These are phyloP conservation scores for Rhizophora apiculata DNA, from an alignment of 345 rosid genomes.

Conservation along the genomic window DNA sequence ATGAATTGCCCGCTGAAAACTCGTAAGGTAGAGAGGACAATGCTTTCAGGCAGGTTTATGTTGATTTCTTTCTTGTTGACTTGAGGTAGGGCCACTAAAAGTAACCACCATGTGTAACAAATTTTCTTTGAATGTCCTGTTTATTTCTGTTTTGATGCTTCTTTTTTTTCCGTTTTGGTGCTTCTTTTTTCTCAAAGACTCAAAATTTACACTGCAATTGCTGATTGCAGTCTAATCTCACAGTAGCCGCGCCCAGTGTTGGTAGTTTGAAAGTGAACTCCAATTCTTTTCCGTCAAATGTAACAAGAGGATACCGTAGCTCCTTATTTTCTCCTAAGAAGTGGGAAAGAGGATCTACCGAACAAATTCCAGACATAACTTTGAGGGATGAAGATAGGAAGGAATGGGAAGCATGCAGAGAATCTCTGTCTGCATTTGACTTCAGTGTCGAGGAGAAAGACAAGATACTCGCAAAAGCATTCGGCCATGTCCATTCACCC, in stretches of 20 bases:
- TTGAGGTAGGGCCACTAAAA: too few species aligned
- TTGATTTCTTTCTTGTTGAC: too few species aligned
- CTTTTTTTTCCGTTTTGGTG: too few species aligned
- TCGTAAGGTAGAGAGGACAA: too few species aligned
- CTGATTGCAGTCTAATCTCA: constrained; percentile 46
- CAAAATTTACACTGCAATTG: background rate
- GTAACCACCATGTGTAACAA: too few species aligned
- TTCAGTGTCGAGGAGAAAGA: constrained; percentile 67
- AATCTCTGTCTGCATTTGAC: constrained; percentile 53
- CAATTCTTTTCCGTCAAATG: constrained; percentile 20
- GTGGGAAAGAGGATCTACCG: constrained; percentile 43
- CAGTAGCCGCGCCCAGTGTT: constrained; percentile 24
- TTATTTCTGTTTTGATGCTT: background rate
- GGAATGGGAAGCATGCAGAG: constrained; percentile 80
- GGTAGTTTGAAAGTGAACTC: constrained; percentile 23
- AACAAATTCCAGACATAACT: constrained; percentile 28
- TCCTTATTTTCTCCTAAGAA: constrained; percentile 32
- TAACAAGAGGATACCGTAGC: constrained; percentile 15
- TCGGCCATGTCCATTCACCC: constrained; percentile 74
- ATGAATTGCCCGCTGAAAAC: too few species aligned
- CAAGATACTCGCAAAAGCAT: constrained; percentile 88
- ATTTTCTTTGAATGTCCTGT: too few species aligned
- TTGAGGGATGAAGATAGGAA: constrained; percentile 49
- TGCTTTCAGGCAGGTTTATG: too few species aligned
- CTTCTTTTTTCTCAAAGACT: too few species aligned